Evolutionary conservation across 2,329 filamentous ascomycete species (phyloP), one percentile per base, ranked within the genome.

Genomic region (Colletotrichum orbiculare): DNA sequence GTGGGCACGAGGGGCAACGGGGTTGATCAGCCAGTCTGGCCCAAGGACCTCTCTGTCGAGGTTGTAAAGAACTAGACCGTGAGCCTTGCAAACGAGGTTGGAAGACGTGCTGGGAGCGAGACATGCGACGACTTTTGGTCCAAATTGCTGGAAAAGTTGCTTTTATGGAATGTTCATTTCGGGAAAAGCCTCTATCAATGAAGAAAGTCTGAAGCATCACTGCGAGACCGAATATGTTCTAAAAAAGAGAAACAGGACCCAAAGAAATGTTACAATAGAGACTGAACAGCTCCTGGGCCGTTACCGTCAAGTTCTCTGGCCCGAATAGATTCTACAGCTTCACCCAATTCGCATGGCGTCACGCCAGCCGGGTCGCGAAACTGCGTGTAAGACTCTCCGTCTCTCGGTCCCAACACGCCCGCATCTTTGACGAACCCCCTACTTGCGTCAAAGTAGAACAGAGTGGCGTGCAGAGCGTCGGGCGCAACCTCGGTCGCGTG

Each of bases 1-100:
- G 74, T 85, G n/a, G 81, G 82, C 6, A 83, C 82, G 8, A 74
- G 82, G 69, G 76, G 77, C 13, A 85, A 84, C 69, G 82, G 82
- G 1, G 74, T 79, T 4, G 82, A 85, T 69, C 67, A 76, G 68
- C 70, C 81, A 2, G 69, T 67, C 34, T 85, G 83, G 81, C 82
- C 83, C 2, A 68, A 75, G 12, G 72, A 82, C 70, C 59, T 80
- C 64, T 74, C 71, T 61, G 73, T 73, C 1, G 76, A 79, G 52
- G 48, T 78, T 7, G 75, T 79, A 1, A 62, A 63, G 12, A 50
- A 41, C 2, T 67, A 46, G 39, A 2, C 9, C 25, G 2, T 15
- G 13, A 45, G n/a, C n/a, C 6, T 13, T 8, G 13, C 25, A 25
- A 25, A 4, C 4, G 25, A 25, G 25, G 4, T 25, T 25, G 25